Conservation (phyloP, 768 basidiomycete genomes). For the Mycena maculata region DNA sequence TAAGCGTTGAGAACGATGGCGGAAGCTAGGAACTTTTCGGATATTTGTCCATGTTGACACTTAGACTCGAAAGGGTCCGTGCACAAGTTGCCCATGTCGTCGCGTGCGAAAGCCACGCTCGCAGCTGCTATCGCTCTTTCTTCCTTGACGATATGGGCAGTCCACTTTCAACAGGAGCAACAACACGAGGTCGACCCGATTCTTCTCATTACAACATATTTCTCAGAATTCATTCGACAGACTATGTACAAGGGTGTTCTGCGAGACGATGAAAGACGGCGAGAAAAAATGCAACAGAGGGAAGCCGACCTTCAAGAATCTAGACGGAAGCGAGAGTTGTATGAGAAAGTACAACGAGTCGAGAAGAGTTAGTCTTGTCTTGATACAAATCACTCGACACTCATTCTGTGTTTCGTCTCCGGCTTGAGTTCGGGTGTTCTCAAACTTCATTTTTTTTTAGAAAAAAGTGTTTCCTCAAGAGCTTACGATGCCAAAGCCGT, state of each 20-base stretch:
- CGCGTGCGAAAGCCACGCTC: conserved; percentile 81
- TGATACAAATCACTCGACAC: no score
- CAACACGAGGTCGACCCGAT: conserved; percentile 76
- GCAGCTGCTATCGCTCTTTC: conserved; percentile 71
- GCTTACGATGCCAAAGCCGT: no score
- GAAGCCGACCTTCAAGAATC: conserved; percentile 74
- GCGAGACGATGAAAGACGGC: conserved; percentile 85
- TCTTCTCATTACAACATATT: background rate
- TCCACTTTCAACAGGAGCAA: conserved; percentile 86
- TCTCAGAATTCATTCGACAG: conserved; percentile 52
- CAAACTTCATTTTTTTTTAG: no score
- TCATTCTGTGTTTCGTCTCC: conserved; percentile 2
- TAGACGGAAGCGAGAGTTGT: conserved; percentile 70
- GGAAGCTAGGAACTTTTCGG: background rate
- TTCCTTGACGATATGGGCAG: conserved; percentile 84
- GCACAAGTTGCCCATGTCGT: conserved; percentile 51
- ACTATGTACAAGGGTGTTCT: conserved; percentile 93
- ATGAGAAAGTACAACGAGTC: conserved; percentile 60
- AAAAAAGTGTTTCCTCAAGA: no score
- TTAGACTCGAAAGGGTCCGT: conserved; percentile 37
- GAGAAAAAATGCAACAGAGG: conserved; percentile 75
- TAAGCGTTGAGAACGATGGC: background rate
- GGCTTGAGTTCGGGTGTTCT: background rate
- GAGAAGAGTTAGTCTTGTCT: conserved; percentile 42
- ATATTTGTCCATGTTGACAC: conserved; percentile 36